A percentile compares a stretch with the other conserved stretches of the same genome.
Conservation (phyloP, 1,139 yeast species). For the Geotrichum carabidarum region DNA sequence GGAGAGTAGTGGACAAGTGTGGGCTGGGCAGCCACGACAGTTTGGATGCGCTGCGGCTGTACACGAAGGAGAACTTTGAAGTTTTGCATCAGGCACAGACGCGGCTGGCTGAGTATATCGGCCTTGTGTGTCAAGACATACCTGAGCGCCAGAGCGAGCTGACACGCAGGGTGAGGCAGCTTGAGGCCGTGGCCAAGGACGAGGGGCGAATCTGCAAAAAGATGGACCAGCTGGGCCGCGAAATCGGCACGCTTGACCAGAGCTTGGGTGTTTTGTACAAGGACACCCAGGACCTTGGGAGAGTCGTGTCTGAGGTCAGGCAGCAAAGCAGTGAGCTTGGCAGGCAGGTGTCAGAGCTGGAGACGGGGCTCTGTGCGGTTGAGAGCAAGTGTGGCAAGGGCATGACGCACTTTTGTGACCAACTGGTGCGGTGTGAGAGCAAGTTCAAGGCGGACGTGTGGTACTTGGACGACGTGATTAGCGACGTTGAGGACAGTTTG, state of each 20-base stretch:
- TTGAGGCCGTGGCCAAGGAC: neutral
- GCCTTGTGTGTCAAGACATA: neutral
- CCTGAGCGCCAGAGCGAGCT: neutral
- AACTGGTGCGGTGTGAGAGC: neutral
- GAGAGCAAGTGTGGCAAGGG: neutral
- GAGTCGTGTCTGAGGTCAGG: too few species aligned
- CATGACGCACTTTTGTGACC: neutral
- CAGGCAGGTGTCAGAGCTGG: neutral
- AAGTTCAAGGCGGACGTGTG: slow-evolving; percentile 2
- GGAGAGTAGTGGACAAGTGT: neutral
- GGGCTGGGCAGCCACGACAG: neutral
- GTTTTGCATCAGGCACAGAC: neutral
- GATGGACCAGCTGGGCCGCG: neutral
- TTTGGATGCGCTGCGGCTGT: neutral
- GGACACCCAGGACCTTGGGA: too few species aligned
- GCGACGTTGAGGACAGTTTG: neutral
- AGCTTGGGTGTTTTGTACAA: too few species aligned
- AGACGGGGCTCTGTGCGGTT: neutral
- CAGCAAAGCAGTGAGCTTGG: too few species aligned
- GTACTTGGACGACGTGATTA: slow-evolving; percentile 4
- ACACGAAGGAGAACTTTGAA: neutral
- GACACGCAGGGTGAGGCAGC: neutral
- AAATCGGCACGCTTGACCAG: neutral
- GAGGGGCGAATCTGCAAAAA: neutral
- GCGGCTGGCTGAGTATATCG: too few species aligned